Percentiles rank a stretch among this genome's conserved stretches.
Evolutionary conservation across 108 stramenopile species (phyloP).

Genomic region (Schizochytrium sp.): DNA sequence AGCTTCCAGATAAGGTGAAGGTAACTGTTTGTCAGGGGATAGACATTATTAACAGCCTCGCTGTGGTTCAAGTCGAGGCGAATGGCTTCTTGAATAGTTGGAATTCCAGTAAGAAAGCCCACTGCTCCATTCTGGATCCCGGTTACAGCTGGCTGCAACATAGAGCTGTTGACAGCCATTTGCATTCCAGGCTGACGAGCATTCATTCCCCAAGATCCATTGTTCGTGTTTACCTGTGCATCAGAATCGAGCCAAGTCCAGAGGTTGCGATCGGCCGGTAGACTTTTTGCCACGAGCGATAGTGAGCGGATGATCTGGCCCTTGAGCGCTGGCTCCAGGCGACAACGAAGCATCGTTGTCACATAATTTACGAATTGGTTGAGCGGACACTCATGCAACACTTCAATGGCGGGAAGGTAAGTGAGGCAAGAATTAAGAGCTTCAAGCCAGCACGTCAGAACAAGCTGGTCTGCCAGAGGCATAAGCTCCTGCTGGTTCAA

Average conservation of each 20-base stretch:
- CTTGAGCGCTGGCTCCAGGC: constrained; percentile 49
- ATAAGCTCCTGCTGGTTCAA: background rate
- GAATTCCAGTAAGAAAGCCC: background rate
- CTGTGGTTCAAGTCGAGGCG: background rate
- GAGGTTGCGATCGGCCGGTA: constrained; percentile 3
- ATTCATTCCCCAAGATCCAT: background rate
- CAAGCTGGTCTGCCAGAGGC: constrained; percentile 17
- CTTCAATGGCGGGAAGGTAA: no score
- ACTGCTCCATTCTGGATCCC: background rate
- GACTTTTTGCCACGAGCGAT: background rate
- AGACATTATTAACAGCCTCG: constrained; percentile 29
- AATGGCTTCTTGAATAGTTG: background rate
- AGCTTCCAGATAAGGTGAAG: constrained; percentile 6
- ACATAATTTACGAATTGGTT: background rate
- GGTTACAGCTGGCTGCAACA: background rate
- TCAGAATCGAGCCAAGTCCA: background rate
- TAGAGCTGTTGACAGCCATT: background rate
- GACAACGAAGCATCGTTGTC: background rate
- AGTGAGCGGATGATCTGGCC: constrained; percentile 37
- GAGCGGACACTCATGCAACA: background rate
- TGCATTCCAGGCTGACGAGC: background rate
- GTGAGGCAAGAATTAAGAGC: background rate
- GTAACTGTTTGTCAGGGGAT: constrained; percentile 4
- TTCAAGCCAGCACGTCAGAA: constrained; percentile 55
- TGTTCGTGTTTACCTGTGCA: background rate